Evolutionary conservation across 2,329 filamentous ascomycete species (phyloP).

Genomic region (Macrophomina phaseolina): DNA sequence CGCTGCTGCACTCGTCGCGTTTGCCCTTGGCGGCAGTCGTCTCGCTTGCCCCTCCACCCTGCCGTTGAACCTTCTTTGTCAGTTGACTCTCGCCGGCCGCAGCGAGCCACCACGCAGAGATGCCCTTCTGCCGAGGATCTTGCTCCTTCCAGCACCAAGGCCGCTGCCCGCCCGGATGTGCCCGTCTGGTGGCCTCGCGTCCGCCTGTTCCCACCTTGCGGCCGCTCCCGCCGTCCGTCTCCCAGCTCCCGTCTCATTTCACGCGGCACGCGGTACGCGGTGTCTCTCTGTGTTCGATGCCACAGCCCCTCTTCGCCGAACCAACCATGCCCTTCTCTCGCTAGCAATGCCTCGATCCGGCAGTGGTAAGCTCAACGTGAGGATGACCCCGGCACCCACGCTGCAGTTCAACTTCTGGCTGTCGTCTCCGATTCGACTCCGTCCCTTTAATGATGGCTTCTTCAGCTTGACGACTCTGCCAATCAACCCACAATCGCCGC

Average conservation of each 20-base stretch:
- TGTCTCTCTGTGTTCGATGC: no score
- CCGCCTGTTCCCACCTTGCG: not conserved
- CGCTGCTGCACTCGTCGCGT: not conserved
- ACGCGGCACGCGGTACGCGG: not conserved
- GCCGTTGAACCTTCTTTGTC: constrained; percentile 4
- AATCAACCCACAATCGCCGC: no score
- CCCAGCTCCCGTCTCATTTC: not conserved
- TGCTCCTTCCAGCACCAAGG: not conserved
- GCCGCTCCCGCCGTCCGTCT: not conserved
- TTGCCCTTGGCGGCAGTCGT: not conserved
- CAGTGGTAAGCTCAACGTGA: constrained; percentile 13
- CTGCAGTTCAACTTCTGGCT: not conserved
- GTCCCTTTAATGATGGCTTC: not conserved
- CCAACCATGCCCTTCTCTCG: not conserved
- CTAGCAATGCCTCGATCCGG: constrained; percentile 7
- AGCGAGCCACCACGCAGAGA: not conserved
- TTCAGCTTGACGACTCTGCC: not conserved
- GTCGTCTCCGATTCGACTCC: not conserved
- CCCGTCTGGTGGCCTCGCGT: not conserved
- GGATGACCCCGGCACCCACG: not conserved
- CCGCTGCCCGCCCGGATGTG: not conserved
- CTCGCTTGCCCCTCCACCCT: not conserved
- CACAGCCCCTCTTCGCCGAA: not conserved
- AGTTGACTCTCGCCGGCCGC: not conserved
- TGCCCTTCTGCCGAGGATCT: not conserved